Evolutionary conservation across 108 stramenopile genomes (phyloP).

Genomic region (Discostella pseudostelligera): DNA sequence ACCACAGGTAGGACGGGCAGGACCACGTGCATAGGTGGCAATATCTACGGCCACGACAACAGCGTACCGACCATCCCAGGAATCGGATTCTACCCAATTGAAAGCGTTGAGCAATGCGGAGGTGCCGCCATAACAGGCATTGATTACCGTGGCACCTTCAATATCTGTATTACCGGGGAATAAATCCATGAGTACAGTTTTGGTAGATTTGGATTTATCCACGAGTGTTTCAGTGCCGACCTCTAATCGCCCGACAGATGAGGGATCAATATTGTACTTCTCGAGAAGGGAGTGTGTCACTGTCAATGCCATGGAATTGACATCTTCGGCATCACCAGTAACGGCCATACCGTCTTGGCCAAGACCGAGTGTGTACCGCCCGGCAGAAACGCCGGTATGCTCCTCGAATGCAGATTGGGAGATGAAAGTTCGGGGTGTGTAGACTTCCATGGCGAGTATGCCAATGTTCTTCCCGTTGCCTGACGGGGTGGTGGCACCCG

Average conservation of each 20-base stretch:
- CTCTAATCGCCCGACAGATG: constrained; percentile 82
- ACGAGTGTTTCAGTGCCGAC: constrained; percentile 97
- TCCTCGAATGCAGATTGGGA: constrained; percentile 86
- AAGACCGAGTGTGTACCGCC: constrained; percentile 94
- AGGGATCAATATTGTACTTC: constrained; percentile 90
- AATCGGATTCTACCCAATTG: constrained; percentile 87
- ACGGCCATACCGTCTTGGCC: constrained; percentile 96
- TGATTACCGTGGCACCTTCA: constrained; percentile 94
- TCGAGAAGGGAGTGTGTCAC: constrained; percentile 91
- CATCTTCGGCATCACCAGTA: constrained; percentile 90
- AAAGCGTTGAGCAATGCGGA: constrained; percentile 94
- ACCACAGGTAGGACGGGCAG: constrained; percentile 95
- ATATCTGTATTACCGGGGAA: constrained; percentile 90
- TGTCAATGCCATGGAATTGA: constrained; percentile 91
- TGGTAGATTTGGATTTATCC: constrained; percentile 96
- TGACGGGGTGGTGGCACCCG: not conserved
- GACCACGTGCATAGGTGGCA: constrained; percentile 89
- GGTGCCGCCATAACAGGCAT: constrained; percentile 99
- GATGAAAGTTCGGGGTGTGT: constrained; percentile 94
- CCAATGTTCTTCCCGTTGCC: constrained; percentile 85
- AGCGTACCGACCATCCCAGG: constrained; percentile 95
- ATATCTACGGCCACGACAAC: constrained; percentile 97
- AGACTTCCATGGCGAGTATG: constrained; percentile 94
- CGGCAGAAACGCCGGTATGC: constrained; percentile 83
- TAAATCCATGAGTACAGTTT: constrained; percentile 93